Conservation (phyloP, 352 stramenopile genomes). For the Pythium biforme region DNA sequence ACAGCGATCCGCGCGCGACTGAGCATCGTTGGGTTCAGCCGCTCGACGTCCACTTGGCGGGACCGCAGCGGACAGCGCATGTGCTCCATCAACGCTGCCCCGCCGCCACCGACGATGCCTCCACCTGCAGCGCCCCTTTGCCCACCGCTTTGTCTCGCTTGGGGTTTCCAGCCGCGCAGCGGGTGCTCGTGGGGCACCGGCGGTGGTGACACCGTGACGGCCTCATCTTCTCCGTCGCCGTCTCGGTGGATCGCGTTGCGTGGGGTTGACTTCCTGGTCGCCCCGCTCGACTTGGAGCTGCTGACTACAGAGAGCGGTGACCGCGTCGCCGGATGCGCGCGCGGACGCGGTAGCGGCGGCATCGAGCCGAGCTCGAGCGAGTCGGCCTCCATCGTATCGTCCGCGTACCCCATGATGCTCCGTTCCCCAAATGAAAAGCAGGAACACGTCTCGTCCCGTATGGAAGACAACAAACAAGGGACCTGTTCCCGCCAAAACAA, state of each 20-base stretch:
- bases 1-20: slow-evolving; percentile 42
- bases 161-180: slow-evolving; percentile 32
- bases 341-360: slow-evolving; percentile 44
- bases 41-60: slow-evolving; percentile 26
- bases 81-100: slow-evolving; percentile 12
- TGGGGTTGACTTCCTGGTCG: not conserved
- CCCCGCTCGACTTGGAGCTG: slow-evolving; percentile 1
- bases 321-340: slow-evolving; percentile 28
- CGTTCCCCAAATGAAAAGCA: not conserved
- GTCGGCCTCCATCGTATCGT: slow-evolving; percentile 27
- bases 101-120: no score
- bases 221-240: slow-evolving; percentile 27
- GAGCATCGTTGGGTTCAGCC: slow-evolving; percentile 55
- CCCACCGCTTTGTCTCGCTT: not conserved
- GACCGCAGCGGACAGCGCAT: slow-evolving; percentile 14
- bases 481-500: slow-evolving; percentile 9
- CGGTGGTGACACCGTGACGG: slow-evolving; percentile 32
- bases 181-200: slow-evolving; percentile 58
- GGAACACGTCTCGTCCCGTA: not conserved
- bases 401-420: slow-evolving; percentile 16
- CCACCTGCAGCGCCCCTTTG: no score
- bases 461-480: not conserved
- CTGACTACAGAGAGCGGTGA: slow-evolving; percentile 8
- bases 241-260: not conserved
- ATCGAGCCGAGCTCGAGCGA: slow-evolving; percentile 43